Evolutionary conservation across 164 flowering plant species (phyloP), one percentile per base, ranked within the genome.

Genomic region (Sedum album): DNA sequence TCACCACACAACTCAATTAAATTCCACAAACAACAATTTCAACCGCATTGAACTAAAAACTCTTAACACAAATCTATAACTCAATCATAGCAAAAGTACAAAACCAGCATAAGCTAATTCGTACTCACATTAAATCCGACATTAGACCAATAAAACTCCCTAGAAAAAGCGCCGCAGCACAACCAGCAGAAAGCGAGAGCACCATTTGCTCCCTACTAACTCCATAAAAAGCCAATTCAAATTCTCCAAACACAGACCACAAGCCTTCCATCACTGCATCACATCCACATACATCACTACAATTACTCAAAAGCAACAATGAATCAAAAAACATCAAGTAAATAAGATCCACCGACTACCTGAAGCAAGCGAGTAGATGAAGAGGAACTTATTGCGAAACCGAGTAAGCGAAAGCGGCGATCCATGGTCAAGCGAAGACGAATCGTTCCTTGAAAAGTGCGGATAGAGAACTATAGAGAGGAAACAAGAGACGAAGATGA

Each of bases 171-270:
- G 93, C 71, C 71, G 78, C 82, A 42, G 75, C 80, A 67, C 61
- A 80, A 76, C 93, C 97, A 72, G 78, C 71, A 69, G 83, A 79
- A n/a, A 91, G 75, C 71, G 70, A 73, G 44, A 71, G 36, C 77
- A 86, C 78, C 79, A 85, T 85, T 67, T 82, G 75, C 68, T 94
- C 92, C 73, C 78, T 83, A 72, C 77, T 81, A 18, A 79, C 42
- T 2, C 93, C 96, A 72, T 79, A 75, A 68, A 70, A 76, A 25
- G 77, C 83, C 71, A 79, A 67, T 76, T 88, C 94, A 60, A 78
- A 83, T 77, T 94, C 96, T 21, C 95, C 97, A 53, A 82, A 84
- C 67, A 86, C 89, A 0, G 85, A 80, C 85, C 84, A 83, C 20
- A 90, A 30, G 9, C 96, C 96, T 77, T 35, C 38, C 38, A 35